Evolutionary conservation across 192 early-diverging fungal genomes (phyloP).

Genomic region (Coemansia sp.): DNA sequence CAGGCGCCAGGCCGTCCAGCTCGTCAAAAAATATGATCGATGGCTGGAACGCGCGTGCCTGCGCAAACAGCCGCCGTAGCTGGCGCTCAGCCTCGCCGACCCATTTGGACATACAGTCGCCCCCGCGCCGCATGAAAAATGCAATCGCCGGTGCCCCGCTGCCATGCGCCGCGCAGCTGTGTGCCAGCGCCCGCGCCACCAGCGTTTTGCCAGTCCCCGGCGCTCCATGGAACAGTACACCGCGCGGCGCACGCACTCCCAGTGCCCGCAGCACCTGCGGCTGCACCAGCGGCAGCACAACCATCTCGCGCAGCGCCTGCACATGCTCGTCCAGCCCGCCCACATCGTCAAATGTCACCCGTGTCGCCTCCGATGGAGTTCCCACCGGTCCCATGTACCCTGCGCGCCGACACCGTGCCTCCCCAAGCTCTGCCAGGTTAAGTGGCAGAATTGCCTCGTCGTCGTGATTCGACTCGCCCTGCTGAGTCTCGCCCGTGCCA

Average conservation of each 20-base stretch:
- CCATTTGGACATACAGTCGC: constrained; percentile 98
- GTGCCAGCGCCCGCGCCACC: constrained; percentile 76
- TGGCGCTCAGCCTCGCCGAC: constrained; percentile 98
- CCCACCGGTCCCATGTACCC: constrained; percentile 4
- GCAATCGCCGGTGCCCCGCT: constrained; percentile 18
- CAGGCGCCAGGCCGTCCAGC: constrained; percentile 91
- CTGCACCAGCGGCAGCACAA: constrained; percentile 71
- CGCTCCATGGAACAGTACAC: constrained; percentile 82
- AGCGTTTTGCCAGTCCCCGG: constrained; percentile 95
- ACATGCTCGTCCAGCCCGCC: constrained; percentile 81
- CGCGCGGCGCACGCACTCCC: constrained; percentile 82
- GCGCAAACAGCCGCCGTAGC: constrained; percentile 85
- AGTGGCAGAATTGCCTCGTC: constrained; percentile 24
- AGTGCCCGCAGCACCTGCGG: constrained; percentile 70
- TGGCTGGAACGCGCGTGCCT: constrained; percentile 88
- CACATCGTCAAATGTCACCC: constrained; percentile 11
- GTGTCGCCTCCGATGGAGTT: background rate
- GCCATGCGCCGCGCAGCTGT: constrained; percentile 8
- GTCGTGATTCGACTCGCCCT: constrained; percentile 5
- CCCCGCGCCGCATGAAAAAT: constrained; percentile 66
- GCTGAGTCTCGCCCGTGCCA: background rate
- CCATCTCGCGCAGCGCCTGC: constrained; percentile 71
- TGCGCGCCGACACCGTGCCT: constrained; percentile 18
- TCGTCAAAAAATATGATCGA: constrained; percentile 99
- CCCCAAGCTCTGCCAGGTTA: constrained; percentile 21